These are phyloP conservation scores for Patellaria atrata DNA, from an alignment of 495 filamentous ascomycete genomes.

Conservation along the genomic window DNA sequence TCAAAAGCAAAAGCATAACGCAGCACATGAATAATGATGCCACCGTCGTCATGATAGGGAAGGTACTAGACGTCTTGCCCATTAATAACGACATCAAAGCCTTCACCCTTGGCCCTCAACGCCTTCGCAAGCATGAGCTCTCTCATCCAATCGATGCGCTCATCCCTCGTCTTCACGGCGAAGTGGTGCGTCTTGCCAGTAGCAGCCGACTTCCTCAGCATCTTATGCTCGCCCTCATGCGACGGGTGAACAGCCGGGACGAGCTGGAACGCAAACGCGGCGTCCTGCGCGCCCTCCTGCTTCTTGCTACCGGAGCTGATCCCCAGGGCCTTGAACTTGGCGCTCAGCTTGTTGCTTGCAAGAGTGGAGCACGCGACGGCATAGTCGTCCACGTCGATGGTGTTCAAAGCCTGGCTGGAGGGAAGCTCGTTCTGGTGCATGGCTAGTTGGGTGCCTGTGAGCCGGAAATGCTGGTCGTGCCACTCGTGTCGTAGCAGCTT, in stretches of 20 bases:
- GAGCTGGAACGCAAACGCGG: constrained; percentile 81
- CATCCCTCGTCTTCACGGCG: constrained; percentile 69
- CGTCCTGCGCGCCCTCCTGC: constrained; percentile 34
- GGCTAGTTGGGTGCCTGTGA: constrained; percentile 67
- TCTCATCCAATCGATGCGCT: constrained; percentile 96
- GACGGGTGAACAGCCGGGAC: constrained; percentile 68
- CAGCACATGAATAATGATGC: too few species aligned
- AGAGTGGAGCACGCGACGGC: constrained; percentile 76
- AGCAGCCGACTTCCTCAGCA: constrained; percentile 31
- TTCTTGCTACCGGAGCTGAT: constrained; percentile 34
- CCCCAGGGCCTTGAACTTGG: constrained; percentile 75
- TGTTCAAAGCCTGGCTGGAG: constrained; percentile 50
- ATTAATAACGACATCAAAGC: constrained; percentile 69
- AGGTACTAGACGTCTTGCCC: constrained; percentile 54
- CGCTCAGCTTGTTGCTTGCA: constrained; percentile 61
- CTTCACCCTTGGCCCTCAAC: constrained; percentile 63
- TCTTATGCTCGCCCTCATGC: constrained; percentile 33
- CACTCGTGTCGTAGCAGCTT: constrained; percentile 84
- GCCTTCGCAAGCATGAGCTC: constrained; percentile 96
- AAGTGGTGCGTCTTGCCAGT: constrained; percentile 80
- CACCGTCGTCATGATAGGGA: too few species aligned
- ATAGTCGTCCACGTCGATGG: constrained; percentile 90
- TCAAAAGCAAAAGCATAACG: too few species aligned
- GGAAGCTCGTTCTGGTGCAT: constrained; percentile 57
- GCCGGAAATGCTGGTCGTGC: constrained; percentile 77